Evolutionary conservation across 768 basidiomycete species (phyloP).

Genomic region (Kwoniella dendrophila): DNA sequence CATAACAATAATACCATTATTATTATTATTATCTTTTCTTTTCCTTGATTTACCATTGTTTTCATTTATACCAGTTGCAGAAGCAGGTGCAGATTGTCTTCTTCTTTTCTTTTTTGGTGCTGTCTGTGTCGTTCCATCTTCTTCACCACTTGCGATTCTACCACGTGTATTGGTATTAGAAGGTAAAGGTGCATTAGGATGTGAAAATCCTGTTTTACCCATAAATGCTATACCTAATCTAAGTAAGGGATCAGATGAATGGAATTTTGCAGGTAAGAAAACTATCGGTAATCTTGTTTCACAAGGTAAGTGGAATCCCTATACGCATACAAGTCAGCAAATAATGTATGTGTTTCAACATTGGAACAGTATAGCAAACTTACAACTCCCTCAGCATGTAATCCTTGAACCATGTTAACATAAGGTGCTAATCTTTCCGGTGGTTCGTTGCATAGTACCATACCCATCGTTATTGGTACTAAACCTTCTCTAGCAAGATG

Average conservation of each 20-base stretch:
- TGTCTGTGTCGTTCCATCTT: too few relatives aligned
- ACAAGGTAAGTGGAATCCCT: slow-evolving; percentile 47
- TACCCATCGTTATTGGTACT: slow-evolving; percentile 46
- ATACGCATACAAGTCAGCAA: background rate
- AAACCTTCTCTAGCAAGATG: slow-evolving; percentile 47
- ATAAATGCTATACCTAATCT: slow-evolving; percentile 48
- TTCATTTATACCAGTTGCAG: too few relatives aligned
- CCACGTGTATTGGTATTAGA: background rate
- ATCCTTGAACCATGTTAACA: slow-evolving; percentile 44
- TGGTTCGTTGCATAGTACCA: slow-evolving; percentile 48
- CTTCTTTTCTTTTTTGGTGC: slow-evolving; percentile 38
- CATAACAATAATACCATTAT: background rate
- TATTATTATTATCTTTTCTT: slow-evolving; percentile 9
- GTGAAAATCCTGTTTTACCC: slow-evolving; percentile 37
- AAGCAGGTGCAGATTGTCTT: slow-evolving; percentile 35
- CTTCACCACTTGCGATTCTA: background rate
- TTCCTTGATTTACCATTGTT: slow-evolving; percentile 4
- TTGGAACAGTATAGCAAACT: slow-evolving; percentile 16
- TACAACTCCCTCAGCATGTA: slow-evolving; percentile 49
- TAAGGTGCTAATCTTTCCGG: slow-evolving; percentile 30
- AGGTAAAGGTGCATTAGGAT: slow-evolving; percentile 18
- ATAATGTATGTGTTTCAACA: background rate
- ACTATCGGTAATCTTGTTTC: slow-evolving; percentile 39
- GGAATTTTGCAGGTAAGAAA: slow-evolving; percentile 51
- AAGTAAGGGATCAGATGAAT: slow-evolving; percentile 42